Base-by-base conservation (phyloP, 2,329 filamentous ascomycete species). In the Penicillium griseofulvum region DNA sequence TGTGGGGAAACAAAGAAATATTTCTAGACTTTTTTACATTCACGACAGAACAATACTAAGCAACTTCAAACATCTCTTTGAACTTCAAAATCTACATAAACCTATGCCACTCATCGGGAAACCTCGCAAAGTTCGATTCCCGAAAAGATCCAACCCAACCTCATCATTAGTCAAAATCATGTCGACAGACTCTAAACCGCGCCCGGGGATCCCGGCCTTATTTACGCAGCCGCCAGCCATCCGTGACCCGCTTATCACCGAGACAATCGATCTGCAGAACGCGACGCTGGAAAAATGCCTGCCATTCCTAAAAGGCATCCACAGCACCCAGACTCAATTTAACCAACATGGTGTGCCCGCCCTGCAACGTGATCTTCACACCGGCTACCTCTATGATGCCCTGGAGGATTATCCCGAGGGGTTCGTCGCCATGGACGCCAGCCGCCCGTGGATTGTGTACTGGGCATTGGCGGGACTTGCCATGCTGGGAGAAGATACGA, bases 361-460 rank as follows among this genome's bases (percentile, higher is more conserved):
- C 54, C 82, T 99, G n/a, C 82, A 87, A 63, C 85, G 88, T 39
- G 76, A 78, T 55, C 73, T 76, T 39, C 85, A 87, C 67, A 60
- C 78, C 39, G 68, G 65, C n/a, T 80, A 75, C 58, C 67, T 80
- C 36, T 78, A 79, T 54, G 74, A 78, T 50, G 76, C 76, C 11
- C 66, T 86, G 39, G 76, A 76, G 41, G 79, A 78, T 46, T 84
- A 95, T 57, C 90, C 93, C 0, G 76, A 82, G 8, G 78, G 78
- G 4, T 96, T 88, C 73, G 85, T 87, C 49, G 81, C 81, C 46
- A 84, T 91, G 63, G 94, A 99, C 78, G 88, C 94, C 31, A 92
- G 89, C 69, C 81, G 93, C 52, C 92, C 94, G 10, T 99, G 94
- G 94, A 83, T 96, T 67, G 81, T 96, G 61, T 97, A 97, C 77